These are phyloP conservation scores for Clitopilus passeckerianus DNA, from an alignment of 768 basidiomycete genomes.

Conservation along the genomic window DNA sequence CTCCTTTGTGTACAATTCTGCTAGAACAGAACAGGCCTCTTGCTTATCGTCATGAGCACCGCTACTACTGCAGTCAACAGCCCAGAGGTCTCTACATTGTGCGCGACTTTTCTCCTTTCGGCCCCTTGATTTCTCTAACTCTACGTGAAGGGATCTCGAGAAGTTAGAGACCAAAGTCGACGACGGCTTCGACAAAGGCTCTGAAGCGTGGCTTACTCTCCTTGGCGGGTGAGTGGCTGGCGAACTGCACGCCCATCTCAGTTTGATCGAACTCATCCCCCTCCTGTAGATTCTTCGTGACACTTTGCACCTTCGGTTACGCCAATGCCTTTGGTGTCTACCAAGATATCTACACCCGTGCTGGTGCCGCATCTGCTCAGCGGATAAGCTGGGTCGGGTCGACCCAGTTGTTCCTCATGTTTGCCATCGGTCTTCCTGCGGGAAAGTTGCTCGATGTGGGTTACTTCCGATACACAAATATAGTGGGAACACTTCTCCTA, in stretches of 20 bases:
- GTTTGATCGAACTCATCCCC: background rate
- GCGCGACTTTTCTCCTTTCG: background rate
- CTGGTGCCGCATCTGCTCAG: background rate
- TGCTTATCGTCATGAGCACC: background rate
- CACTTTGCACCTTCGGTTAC: constrained; percentile 16
- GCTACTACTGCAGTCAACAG: background rate
- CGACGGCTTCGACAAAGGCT: constrained; percentile 1
- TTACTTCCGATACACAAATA: constrained; percentile 18
- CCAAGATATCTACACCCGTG: constrained; percentile 35
- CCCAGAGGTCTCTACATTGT: background rate
- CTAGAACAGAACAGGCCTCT: background rate
- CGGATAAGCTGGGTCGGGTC: constrained; percentile 12
- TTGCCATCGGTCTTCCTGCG: constrained; percentile 15
- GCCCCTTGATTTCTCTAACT: background rate
- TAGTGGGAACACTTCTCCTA: constrained; percentile 6
- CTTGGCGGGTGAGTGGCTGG: background rate
- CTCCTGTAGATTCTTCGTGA: background rate
- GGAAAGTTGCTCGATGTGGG: constrained; percentile 27
- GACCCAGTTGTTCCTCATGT: constrained; percentile 22
- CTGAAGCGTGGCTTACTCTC: constrained; percentile 3
- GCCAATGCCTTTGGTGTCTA: constrained; percentile 29
- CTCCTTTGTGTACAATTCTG: background rate
- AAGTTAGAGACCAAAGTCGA: background rate
- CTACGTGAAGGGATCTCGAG: background rate
- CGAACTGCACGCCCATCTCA: background rate